Evolutionary conservation across 768 basidiomycete genomes (phyloP), one percentile per base, ranked within the genome.

Genomic region (Lepiota venenata): DNA sequence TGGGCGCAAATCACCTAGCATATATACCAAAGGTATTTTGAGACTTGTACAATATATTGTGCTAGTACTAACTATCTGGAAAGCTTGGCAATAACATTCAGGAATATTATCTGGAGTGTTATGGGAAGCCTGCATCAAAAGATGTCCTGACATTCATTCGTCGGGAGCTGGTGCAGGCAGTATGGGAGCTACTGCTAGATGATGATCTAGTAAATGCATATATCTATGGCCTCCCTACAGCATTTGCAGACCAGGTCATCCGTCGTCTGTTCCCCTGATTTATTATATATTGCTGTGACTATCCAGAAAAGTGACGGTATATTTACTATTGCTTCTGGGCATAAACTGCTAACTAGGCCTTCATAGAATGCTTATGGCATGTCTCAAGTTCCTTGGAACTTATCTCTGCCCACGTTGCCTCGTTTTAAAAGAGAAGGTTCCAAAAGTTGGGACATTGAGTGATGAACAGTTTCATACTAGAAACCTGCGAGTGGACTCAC

Each of bases 271-370:
- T 63, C 57, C 70, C 69, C 9, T 59, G 66, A 0, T 50, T 75
- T 21, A 66, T 73, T 45, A 69, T 64, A 0, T 72, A 73, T 53
- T 67, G 70, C 1, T 69, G 70, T 0, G 72, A 74, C 59, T 76
- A 75, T 56, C 73, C 71, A 5, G 74, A 76, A 50, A 73, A 74
- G 74, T 77, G 55, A n/a, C n/a, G n/a, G n/a, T n/a, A n/a, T n/a
- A n/a, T n/a, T n/a, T n/a, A n/a, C n/a, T n/a, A n/a, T n/a, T n/a
- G n/a, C n/a, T n/a, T n/a, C n/a, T n/a, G n/a, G n/a, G n/a, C n/a
- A 50, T 14, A 2, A 10, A 32, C 35, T 47, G 15, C 12, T 3
- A 10, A 27, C 16, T 25, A 41, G 16, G 15, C 15, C 18, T 52
- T 18, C 8, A 4, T 52, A 68, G 69, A 53, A 64, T 68, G 9